Conservation (phyloP, 495 filamentous ascomycete species). For the Trichoderma orchidacearum region DNA sequence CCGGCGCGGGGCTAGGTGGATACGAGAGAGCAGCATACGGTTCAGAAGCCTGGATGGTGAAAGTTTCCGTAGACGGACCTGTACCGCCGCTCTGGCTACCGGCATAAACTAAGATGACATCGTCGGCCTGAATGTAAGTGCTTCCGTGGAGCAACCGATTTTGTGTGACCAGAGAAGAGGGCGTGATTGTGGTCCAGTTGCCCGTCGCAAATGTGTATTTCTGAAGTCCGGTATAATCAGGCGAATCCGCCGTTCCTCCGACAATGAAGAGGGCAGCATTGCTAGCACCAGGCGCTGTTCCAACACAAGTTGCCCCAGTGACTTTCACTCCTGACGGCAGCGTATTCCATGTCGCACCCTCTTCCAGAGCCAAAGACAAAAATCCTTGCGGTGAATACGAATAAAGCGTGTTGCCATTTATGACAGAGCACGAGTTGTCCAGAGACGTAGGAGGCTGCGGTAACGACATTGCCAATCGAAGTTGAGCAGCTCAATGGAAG, state of each 20-base stretch:
- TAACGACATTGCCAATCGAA: slow-evolving; percentile 36
- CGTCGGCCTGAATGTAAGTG: slow-evolving; percentile 54
- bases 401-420: slow-evolving; percentile 77
- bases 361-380: slow-evolving; percentile 51
- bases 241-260: slow-evolving; percentile 48
- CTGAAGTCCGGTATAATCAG: slow-evolving; percentile 65
- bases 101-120: slow-evolving; percentile 69
- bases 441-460: slow-evolving; percentile 53
- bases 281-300: slow-evolving; percentile 39
- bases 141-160: slow-evolving; percentile 64
- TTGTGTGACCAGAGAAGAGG: slow-evolving; percentile 40
- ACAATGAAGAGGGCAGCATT: slow-evolving; percentile 66
- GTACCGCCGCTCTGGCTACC: slow-evolving; percentile 48
- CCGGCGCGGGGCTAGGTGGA: slow-evolving; percentile 42
- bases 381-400: slow-evolving; percentile 66
- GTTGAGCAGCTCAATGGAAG: background rate
- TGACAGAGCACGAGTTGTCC: slow-evolving; percentile 65
- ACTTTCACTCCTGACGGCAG: slow-evolving; percentile 53
- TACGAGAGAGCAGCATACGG: slow-evolving; percentile 42
- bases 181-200: slow-evolving; percentile 58
- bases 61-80: slow-evolving; percentile 56
- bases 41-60: slow-evolving; percentile 46
- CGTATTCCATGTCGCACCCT: slow-evolving; percentile 57
- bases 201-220: slow-evolving; percentile 63
- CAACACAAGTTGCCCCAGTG: slow-evolving; percentile 64